A percentile compares a stretch with the other conserved stretches of the same genome.
Conservation (phyloP, 441 rosid species). For the Gossypium gossypioides region DNA sequence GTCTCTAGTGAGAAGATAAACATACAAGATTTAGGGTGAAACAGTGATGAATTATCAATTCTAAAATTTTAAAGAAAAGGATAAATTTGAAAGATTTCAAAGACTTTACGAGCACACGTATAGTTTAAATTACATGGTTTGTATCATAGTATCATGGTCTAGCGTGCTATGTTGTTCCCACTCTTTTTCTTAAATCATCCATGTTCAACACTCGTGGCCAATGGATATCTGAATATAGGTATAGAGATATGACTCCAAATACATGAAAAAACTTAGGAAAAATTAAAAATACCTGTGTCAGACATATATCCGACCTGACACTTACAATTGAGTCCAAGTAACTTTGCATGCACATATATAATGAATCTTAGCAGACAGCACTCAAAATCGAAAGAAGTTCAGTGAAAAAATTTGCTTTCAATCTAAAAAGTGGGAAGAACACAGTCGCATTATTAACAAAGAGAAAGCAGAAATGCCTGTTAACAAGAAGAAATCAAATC, state of each 20-base stretch:
- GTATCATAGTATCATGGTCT: not conserved
- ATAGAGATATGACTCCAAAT: no score
- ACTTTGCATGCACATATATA: not conserved
- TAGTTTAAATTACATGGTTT: not conserved
- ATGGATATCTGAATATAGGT: no score
- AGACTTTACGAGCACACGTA: not conserved
- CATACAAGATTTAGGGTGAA: not conserved
- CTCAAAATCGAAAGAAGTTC: not conserved
- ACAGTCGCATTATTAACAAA: not conserved
- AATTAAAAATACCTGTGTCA: no score
- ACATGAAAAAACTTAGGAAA: no score
- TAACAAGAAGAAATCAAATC: slow-evolving; percentile 14
- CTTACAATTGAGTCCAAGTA: no score
- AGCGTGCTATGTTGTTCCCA: not conserved
- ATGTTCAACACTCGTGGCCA: no score
- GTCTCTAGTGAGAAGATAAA: no score
- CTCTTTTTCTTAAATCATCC: no score
- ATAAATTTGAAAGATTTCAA: not conserved
- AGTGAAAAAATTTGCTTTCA: not conserved
- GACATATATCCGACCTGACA: no score
- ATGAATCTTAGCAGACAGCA: not conserved
- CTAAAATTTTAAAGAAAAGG: not conserved
- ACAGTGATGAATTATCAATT: not conserved
- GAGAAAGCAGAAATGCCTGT: not conserved
- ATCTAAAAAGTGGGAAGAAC: not conserved